Evolutionary conservation across 2,329 filamentous ascomycete species (phyloP).

Genomic region (Venturia carpophila): DNA sequence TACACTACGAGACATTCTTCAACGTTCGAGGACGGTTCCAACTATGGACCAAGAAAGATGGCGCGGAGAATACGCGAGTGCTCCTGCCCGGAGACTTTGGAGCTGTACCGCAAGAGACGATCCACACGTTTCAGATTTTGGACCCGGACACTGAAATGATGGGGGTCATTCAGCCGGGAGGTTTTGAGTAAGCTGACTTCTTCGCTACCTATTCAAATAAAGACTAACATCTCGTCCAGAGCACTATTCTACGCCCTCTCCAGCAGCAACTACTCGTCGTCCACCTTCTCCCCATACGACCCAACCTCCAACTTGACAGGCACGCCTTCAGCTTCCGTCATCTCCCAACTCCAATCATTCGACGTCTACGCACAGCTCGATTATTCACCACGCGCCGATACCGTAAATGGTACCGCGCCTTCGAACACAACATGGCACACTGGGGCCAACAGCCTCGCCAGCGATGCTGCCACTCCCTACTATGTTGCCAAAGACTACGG

Average conservation of each 20-base stretch:
- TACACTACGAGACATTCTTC: slow-evolving; percentile 43
- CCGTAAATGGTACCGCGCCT: slow-evolving; percentile 36
- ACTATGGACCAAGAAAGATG: slow-evolving; percentile 36
- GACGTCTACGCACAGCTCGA: slow-evolving; percentile 39
- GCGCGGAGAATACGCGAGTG: slow-evolving; percentile 31
- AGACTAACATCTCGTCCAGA: slow-evolving; percentile 17
- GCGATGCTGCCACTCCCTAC: slow-evolving; percentile 30
- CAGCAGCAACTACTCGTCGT: slow-evolving; percentile 30
- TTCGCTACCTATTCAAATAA: not conserved
- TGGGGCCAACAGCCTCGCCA: slow-evolving; percentile 30
- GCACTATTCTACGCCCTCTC: slow-evolving; percentile 38
- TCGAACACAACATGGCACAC: slow-evolving; percentile 32
- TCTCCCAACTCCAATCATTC: slow-evolving; percentile 33
- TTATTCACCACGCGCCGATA: slow-evolving; percentile 35
- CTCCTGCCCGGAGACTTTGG: slow-evolving; percentile 41
- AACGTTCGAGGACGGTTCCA: slow-evolving; percentile 39
- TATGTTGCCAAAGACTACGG: slow-evolving; percentile 42
- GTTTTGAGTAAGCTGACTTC: slow-evolving; percentile 36
- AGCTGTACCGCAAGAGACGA: slow-evolving; percentile 39
- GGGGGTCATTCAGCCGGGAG: slow-evolving; percentile 40
- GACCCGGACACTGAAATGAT: slow-evolving; percentile 43
- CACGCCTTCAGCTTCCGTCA: slow-evolving; percentile 26
- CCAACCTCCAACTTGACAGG: slow-evolving; percentile 28
- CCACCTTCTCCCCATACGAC: slow-evolving; percentile 32
- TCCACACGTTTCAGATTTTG: slow-evolving; percentile 42